phyloP scores from a whole-genome alignment of 495 filamentous ascomycete species.

The Entonaema liquescens region DNA sequence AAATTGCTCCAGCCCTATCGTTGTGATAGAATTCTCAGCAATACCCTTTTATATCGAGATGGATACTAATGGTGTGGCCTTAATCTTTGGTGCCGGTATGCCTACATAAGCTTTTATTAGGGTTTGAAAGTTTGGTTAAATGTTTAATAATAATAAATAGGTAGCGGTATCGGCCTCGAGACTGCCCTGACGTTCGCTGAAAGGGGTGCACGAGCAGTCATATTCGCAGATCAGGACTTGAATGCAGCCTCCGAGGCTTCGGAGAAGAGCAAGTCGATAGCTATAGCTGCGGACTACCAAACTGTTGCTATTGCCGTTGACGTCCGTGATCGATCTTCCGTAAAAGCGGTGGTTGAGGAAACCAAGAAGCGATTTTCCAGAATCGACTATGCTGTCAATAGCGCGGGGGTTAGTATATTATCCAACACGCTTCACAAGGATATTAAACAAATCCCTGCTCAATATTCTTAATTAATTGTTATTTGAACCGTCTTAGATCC shows the following conservation, averaged over 20 bases:
- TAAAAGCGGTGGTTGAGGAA: constrained; percentile 39
- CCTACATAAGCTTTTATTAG: no score
- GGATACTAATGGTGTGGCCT: no score
- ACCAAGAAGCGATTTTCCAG: constrained; percentile 39
- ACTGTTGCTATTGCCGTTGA: constrained; percentile 41
- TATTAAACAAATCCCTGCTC: no score
- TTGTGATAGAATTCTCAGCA: no score
- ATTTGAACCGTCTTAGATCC: no score
- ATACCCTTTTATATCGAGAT: no score
- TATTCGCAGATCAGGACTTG: constrained; percentile 43
- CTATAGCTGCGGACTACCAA: constrained; percentile 32
- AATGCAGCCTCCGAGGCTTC: constrained; percentile 32
- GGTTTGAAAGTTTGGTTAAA: background rate
- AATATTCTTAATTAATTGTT: no score
- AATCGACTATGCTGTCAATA: constrained; percentile 49
- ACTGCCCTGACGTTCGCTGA: constrained; percentile 46
- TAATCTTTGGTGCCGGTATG: no score
- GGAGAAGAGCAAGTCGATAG: constrained; percentile 36
- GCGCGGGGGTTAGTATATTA: constrained; percentile 42
- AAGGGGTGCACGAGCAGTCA: constrained; percentile 43
- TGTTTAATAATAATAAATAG: no score
- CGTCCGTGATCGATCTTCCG: constrained; percentile 38
- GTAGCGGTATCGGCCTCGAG: constrained; percentile 47
- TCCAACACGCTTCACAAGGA: no score
- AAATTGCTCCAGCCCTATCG: no score